A percentile compares a stretch with the other conserved stretches of the same genome.
These are phyloP conservation scores for Oryza meridionalis DNA, from an alignment of 176 grass and related monocot genomes.

Conservation along the genomic window DNA sequence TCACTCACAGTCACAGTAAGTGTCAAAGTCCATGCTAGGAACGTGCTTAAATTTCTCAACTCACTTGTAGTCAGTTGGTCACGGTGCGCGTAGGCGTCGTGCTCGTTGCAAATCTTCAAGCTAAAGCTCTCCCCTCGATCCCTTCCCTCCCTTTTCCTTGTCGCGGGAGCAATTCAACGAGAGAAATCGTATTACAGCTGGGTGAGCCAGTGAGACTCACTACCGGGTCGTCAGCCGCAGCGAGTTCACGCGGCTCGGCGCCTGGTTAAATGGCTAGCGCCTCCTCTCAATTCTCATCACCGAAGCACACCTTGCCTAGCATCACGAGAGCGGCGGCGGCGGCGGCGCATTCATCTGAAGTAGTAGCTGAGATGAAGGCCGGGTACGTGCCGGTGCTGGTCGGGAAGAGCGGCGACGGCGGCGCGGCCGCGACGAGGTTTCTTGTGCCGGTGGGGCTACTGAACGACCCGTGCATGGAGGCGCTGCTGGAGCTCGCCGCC, in stretches of 20 bases:
- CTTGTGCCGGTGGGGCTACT: conserved; percentile 50
- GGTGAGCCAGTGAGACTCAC: neutral
- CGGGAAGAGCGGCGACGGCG: conserved; percentile 14
- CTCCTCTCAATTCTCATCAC: neutral
- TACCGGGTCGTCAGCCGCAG: neutral
- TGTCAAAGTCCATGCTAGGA: neutral
- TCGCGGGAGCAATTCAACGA: neutral
- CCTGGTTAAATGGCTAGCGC: neutral
- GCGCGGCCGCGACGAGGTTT: conserved; percentile 8
- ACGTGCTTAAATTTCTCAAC: neutral
- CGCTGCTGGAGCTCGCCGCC: conserved; percentile 57
- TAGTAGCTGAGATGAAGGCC: conserved; percentile 19
- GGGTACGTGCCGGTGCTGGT: conserved; percentile 59
- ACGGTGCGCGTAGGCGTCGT: neutral
- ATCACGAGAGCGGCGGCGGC: neutral
- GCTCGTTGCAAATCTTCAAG: neutral
- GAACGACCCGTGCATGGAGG: conserved; percentile 42
- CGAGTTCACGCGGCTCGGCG: neutral
- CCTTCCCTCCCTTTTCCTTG: neutral
- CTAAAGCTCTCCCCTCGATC: too few species aligned
- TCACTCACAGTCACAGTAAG: neutral
- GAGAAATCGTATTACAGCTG: neutral
- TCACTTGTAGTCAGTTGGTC: neutral
- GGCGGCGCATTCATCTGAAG: neutral
- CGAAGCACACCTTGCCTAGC: neutral